Conservation (phyloP, 23 red algal species). For the Pyropia yezoensis region DNA sequence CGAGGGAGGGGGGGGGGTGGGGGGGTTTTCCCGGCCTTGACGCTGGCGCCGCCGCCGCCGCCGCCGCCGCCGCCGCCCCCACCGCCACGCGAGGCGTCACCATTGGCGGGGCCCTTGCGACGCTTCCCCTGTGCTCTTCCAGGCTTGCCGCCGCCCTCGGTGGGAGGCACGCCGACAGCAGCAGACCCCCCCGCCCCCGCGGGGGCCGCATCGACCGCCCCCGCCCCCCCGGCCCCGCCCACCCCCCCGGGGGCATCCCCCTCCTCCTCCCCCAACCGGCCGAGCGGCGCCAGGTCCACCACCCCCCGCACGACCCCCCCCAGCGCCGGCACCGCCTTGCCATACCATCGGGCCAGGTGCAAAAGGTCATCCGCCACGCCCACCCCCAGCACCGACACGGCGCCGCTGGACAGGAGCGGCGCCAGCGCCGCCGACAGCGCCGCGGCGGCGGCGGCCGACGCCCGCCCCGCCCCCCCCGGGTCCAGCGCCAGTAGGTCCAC, state of each 20-base stretch:
- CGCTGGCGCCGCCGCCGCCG: no score
- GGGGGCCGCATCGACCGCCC: not conserved
- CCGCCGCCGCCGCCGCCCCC: no score
- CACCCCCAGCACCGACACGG: not conserved
- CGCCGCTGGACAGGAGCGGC: not conserved
- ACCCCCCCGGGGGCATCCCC: not conserved
- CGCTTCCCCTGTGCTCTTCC: no score
- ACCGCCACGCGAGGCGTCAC: no score
- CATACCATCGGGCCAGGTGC: not conserved
- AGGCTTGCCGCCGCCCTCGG: no score
- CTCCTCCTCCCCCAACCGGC: not conserved
- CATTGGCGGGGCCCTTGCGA: no score
- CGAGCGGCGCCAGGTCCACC: not conserved
- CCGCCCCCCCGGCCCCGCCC: not conserved
- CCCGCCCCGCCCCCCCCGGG: not conserved
- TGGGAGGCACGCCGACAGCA: no score
- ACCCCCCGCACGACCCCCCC: conserved; percentile 1
- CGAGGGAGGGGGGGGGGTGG: no score
- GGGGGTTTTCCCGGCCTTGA: no score
- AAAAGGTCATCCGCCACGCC: not conserved
- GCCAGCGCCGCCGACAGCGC: not conserved
- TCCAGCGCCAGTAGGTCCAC: not conserved
- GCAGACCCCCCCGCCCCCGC: not conserved
- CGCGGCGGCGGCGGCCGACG: not conserved
- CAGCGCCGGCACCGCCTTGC: not conserved